Evolutionary conservation across 331 rosid species (phyloP).

Genomic region (Dryas integrifolia): DNA sequence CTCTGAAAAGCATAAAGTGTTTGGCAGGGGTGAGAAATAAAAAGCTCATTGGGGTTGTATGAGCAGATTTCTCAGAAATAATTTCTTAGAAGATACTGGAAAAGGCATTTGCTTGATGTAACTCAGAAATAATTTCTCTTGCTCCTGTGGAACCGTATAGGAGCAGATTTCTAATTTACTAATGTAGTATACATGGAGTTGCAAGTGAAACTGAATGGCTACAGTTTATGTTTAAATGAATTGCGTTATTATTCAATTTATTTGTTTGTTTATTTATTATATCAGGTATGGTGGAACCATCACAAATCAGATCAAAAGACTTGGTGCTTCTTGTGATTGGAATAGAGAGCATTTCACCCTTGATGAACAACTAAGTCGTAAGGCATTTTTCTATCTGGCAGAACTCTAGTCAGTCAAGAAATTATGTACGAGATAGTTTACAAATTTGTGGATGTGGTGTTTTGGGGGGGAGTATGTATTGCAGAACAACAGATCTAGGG

Average conservation of each 20-base stretch:
- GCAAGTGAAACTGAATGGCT: background rate
- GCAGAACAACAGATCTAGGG: background rate
- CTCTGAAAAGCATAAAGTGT: no score
- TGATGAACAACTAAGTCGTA: slow-evolving; percentile 99
- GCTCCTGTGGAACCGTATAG: background rate
- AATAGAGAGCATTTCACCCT: slow-evolving; percentile 90
- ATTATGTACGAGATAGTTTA: slow-evolving; percentile 13
- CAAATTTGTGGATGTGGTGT: slow-evolving; percentile 16
- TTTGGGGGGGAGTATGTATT: background rate
- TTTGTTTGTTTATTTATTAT: slow-evolving; percentile 9
- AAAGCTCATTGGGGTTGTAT: no score
- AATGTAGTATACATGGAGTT: background rate
- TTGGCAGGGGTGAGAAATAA: no score
- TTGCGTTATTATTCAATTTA: background rate
- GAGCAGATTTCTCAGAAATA: no score
- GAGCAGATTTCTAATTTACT: background rate
- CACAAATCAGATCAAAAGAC: slow-evolving; percentile 94
- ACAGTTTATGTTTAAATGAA: background rate
- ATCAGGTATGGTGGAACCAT: slow-evolving; percentile 91
- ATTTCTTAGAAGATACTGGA: background rate
- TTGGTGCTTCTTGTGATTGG: slow-evolving; percentile 99
- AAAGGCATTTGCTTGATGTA: background rate
- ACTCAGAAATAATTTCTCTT: background rate
- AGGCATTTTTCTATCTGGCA: slow-evolving; percentile 58
- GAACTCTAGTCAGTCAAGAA: slow-evolving; percentile 32